A percentile compares a stretch with the other conserved stretches of the same genome.
Conservation (phyloP, 768 basidiomycete genomes). For the Galerina sulciceps region DNA sequence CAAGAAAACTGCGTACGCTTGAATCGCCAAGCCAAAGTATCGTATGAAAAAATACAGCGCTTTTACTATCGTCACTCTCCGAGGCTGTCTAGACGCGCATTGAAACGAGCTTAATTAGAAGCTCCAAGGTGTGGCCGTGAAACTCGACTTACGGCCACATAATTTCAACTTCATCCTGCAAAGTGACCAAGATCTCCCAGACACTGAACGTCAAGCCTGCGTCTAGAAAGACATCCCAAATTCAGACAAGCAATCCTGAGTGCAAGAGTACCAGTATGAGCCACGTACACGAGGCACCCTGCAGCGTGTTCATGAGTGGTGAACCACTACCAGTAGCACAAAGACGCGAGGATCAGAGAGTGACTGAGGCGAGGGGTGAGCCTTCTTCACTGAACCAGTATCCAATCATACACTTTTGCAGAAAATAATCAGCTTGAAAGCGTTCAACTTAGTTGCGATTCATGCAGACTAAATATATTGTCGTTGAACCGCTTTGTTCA, state of each 20-base stretch:
- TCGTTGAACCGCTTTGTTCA: background rate
- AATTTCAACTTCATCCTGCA: slow-evolving; percentile 18
- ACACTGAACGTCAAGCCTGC: slow-evolving; percentile 13
- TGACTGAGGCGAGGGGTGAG: background rate
- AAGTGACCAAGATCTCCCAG: slow-evolving; percentile 17
- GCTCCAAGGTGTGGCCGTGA: background rate
- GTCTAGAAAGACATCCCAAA: slow-evolving; percentile 3
- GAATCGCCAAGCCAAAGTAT: slow-evolving; percentile 21
- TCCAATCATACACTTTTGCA: too few species aligned
- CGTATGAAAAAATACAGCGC: slow-evolving; percentile 21
- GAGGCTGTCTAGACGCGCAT: slow-evolving; percentile 6
- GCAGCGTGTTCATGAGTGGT: slow-evolving; percentile 13
- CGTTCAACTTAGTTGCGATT: too few species aligned
- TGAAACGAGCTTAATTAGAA: background rate
- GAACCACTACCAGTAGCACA: background rate
- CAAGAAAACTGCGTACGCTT: slow-evolving; percentile 9
- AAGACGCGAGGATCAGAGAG: background rate
- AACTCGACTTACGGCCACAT: slow-evolving; percentile 17
- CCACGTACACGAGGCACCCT: slow-evolving; percentile 20
- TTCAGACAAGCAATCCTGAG: background rate
- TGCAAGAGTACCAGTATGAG: background rate
- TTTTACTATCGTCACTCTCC: slow-evolving; percentile 18
- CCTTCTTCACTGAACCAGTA: background rate
- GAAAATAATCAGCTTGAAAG: too few species aligned
- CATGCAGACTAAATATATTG: background rate